These are phyloP conservation scores for Jaltomata sinuosa DNA, from an alignment of 257 asterid species.

Conservation along the genomic window DNA sequence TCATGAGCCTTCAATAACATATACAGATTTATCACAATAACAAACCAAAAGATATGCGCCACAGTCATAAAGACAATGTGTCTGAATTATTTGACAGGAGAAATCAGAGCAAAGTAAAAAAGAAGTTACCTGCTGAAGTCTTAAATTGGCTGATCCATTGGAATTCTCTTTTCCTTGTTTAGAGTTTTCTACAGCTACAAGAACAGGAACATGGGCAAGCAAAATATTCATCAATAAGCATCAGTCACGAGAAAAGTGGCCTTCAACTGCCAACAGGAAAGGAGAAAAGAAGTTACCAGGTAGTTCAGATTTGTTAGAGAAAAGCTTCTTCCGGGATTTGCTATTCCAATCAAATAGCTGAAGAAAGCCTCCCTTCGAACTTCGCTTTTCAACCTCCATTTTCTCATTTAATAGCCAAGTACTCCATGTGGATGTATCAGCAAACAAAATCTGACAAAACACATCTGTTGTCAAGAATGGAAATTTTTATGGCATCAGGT, in stretches of 20 bases:
- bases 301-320: constrained; percentile 61
- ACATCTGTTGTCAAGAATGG: constrained; percentile 17
- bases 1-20: constrained; percentile 43
- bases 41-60: neutral
- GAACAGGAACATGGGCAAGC: constrained; percentile 9
- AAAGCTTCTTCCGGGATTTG: constrained; percentile 88
- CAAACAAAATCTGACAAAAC: constrained; percentile 16
- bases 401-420: constrained; percentile 11
- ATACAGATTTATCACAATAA: constrained; percentile 1
- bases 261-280: neutral
- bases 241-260: neutral
- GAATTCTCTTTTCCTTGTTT: constrained; percentile 50
- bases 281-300: constrained; percentile 43
- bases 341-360: constrained; percentile 96
- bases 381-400: constrained; percentile 91
- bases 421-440: neutral
- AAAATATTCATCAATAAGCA: constrained; percentile 4
- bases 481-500: neutral
- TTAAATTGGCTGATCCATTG: constrained; percentile 33
- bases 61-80: constrained; percentile 3
- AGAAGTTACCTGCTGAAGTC: constrained; percentile 49
- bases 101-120: neutral
- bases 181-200: constrained; percentile 40
- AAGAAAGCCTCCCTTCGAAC: constrained; percentile 71
- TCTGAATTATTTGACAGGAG: neutral